Percentiles rank a stretch among this genome's conserved stretches.
These are phyloP conservation scores for Acacia confusa DNA, from an alignment of 306 rosid species.

Conservation along the genomic window DNA sequence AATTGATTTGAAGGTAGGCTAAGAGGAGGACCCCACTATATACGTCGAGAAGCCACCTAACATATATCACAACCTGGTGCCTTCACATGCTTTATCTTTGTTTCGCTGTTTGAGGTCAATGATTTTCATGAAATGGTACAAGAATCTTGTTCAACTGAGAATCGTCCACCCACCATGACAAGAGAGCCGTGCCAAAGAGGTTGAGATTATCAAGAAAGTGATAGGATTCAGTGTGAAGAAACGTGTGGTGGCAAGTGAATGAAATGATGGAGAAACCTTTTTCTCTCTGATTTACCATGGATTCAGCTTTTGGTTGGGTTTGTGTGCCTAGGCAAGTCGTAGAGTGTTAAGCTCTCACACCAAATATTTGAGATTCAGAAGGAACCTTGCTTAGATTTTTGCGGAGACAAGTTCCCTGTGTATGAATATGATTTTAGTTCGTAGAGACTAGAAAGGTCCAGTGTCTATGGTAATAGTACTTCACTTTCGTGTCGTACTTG, in stretches of 20 bases:
- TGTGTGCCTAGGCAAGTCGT: background rate
- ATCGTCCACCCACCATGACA: slow-evolving; percentile 25
- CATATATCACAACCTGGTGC: slow-evolving; percentile 35
- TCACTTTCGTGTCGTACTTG: background rate
- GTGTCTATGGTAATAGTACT: background rate
- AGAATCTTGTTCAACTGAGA: background rate
- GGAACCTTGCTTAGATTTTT: slow-evolving; percentile 11
- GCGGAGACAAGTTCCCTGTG: background rate
- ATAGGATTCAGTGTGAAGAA: background rate
- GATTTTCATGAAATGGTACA: slow-evolving; percentile 24
- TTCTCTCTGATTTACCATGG: background rate
- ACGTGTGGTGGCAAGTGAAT: background rate
- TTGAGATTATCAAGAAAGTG: background rate
- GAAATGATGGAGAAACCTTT: background rate
- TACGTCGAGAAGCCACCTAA: slow-evolving; percentile 25
- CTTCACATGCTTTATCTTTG: slow-evolving; percentile 31
- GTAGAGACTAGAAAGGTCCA: slow-evolving; percentile 13
- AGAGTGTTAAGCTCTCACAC: slow-evolving; percentile 7
- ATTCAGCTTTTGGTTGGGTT: slow-evolving; percentile 6
- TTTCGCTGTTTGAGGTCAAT: slow-evolving; percentile 19
- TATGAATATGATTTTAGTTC: background rate
- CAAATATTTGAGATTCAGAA: background rate
- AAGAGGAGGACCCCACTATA: slow-evolving; percentile 34
- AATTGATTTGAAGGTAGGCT: slow-evolving; percentile 33
- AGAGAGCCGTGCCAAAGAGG: slow-evolving; percentile 21